phyloP scores from a whole-genome alignment of 495 filamentous ascomycete species.

The Penicillium silybi region DNA sequence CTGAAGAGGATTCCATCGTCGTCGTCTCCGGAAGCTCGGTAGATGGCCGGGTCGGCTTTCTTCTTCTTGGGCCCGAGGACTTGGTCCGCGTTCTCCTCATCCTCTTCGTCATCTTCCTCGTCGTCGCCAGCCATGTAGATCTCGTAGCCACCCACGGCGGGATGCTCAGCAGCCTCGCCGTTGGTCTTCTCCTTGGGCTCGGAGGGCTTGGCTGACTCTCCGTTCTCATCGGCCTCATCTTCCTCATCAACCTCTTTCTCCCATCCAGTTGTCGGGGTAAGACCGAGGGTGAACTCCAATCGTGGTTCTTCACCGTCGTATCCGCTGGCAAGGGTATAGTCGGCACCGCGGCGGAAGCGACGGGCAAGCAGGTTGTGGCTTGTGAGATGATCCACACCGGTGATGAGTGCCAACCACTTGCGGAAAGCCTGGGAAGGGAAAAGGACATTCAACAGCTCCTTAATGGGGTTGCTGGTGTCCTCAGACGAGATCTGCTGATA shows the following conservation, averaged over 20 bases:
- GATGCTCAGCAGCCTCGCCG: constrained; percentile 43
- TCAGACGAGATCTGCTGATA: constrained; percentile 58
- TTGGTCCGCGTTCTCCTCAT: constrained; percentile 27
- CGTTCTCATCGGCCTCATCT: constrained; percentile 33
- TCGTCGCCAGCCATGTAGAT: constrained; percentile 91
- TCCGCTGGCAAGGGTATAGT: constrained; percentile 88
- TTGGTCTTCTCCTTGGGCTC: constrained; percentile 25
- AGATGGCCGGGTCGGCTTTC: constrained; percentile 73
- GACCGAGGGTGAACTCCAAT: constrained; percentile 78
- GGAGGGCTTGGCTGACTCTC: constrained; percentile 6
- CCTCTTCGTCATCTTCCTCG: constrained; percentile 49
- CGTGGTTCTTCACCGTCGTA: constrained; percentile 73
- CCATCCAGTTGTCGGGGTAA: constrained; percentile 83
- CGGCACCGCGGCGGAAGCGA: constrained; percentile 77
- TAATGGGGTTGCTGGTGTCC: constrained; percentile 54
- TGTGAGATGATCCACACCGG: constrained; percentile 58
- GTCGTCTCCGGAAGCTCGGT: constrained; percentile 69
- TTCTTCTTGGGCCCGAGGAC: constrained; percentile 26
- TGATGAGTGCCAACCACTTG: constrained; percentile 82
- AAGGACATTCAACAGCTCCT: constrained; percentile 71
- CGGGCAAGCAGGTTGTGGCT: constrained; percentile 69
- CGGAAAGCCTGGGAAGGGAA: constrained; percentile 83
- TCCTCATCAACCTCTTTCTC: constrained; percentile 63
- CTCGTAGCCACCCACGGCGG: constrained; percentile 75
- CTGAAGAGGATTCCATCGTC: constrained; percentile 91